These are phyloP conservation scores for Quercus aquifolioides DNA, from an alignment of 306 rosid species.

Conservation along the genomic window DNA sequence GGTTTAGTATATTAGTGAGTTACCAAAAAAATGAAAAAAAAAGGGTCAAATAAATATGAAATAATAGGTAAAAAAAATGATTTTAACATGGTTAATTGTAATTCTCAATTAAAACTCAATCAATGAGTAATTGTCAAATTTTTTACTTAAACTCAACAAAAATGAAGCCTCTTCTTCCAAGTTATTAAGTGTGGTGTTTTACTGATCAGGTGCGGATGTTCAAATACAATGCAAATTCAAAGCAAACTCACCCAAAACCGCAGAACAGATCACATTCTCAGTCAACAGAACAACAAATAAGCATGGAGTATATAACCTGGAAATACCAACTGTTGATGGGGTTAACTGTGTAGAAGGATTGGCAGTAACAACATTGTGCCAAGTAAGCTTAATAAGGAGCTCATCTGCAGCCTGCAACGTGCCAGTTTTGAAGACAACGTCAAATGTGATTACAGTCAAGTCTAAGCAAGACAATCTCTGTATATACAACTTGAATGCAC, in stretches of 20 bases:
- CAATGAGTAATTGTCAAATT: too few relatives aligned
- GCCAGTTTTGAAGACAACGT: constrained; percentile 38
- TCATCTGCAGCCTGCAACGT: constrained; percentile 46
- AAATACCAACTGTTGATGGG: constrained; percentile 62
- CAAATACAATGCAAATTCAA: constrained; percentile 65
- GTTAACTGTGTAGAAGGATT: constrained; percentile 46
- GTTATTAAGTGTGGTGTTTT: not conserved
- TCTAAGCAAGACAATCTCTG: constrained; percentile 61
- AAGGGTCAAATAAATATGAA: too few relatives aligned
- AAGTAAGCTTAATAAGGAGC: constrained; percentile 45
- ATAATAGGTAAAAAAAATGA: too few relatives aligned
- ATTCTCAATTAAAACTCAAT: too few relatives aligned
- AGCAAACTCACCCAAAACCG: constrained; percentile 42
- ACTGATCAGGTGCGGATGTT: constrained; percentile 57
- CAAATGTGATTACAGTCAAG: constrained; percentile 48
- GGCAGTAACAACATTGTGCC: constrained; percentile 51
- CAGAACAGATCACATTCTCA: constrained; percentile 44
- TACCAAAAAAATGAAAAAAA: too few relatives aligned
- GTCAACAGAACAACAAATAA: constrained; percentile 59
- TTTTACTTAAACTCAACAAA: not conserved
- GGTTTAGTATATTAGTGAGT: too few relatives aligned
- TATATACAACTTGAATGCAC: constrained; percentile 53
- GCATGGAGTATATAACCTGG: constrained; percentile 54
- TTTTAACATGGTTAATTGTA: too few relatives aligned
- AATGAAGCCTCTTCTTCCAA: not conserved